Percentiles rank a stretch among this genome's conserved stretches.
These are phyloP conservation scores for Picochlorum costavermella DNA, from an alignment of 139 green algal genomes.

Conservation along the genomic window DNA sequence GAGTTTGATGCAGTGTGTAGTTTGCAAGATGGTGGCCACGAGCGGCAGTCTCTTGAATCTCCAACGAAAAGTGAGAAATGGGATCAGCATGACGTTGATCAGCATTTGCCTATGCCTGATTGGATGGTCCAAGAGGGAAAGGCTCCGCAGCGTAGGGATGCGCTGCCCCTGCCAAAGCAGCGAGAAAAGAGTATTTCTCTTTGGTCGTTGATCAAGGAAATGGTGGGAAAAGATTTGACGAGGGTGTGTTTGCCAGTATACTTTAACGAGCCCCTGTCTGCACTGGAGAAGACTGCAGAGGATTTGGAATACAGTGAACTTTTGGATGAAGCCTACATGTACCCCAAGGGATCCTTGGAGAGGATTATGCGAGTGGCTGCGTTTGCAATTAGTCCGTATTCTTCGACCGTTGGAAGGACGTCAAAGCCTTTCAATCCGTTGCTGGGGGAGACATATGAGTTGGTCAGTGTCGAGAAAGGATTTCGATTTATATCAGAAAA, in stretches of 20 bases:
- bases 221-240: slow-evolving; percentile 69
- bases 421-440: slow-evolving; percentile 69
- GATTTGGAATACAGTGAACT: slow-evolving; percentile 78
- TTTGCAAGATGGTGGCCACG: background rate
- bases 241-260: slow-evolving; percentile 86
- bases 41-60: background rate
- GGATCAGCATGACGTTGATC: background rate
- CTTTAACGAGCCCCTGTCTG: slow-evolving; percentile 88
- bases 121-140: slow-evolving; percentile 23
- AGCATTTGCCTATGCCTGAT: background rate
- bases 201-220: slow-evolving; percentile 85
- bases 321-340: slow-evolving; percentile 49
- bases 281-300: slow-evolving; percentile 63
- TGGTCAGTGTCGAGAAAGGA: slow-evolving; percentile 49
- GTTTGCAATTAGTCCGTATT: slow-evolving; percentile 67
- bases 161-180: slow-evolving; percentile 53
- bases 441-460: slow-evolving; percentile 70
- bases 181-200: slow-evolving; percentile 67
- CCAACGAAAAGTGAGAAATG: background rate
- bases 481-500: slow-evolving; percentile 58
- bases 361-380: slow-evolving; percentile 61
- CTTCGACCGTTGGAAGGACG: slow-evolving; percentile 40
- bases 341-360: slow-evolving; percentile 30
- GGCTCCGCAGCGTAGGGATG: slow-evolving; percentile 22
- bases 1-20: background rate